Evolutionary conservation across 805 yeast species (phyloP).

Genomic region (Yamadazyma paraphyllophila): DNA sequence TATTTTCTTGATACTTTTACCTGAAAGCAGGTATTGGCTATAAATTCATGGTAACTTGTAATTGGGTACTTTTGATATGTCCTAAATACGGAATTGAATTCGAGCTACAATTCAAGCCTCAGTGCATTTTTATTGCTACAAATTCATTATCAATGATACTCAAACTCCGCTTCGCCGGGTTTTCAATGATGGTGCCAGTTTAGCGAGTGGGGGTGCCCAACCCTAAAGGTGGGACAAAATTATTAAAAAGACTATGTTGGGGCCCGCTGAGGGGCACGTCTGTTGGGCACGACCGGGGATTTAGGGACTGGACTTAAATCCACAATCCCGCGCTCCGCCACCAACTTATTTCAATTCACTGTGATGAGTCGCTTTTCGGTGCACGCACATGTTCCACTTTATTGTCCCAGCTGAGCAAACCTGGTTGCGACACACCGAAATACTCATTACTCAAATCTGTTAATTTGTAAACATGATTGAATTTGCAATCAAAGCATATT

Average conservation of each 20-base stretch:
- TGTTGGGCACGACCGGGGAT: not conserved
- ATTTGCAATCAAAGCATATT: conserved; percentile 8
- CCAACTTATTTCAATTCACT: too few species aligned
- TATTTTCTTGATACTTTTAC: too few species aligned
- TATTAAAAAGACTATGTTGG: not conserved
- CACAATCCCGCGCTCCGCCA: too few species aligned
- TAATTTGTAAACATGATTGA: conserved; percentile 4
- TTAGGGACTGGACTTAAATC: too few species aligned
- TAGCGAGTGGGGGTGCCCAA: too few species aligned
- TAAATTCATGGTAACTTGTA: not conserved
- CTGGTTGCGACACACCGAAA: not conserved
- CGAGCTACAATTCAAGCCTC: too few species aligned
- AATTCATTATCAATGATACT: too few species aligned
- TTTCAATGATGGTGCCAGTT: too few species aligned
- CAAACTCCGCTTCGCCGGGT: too few species aligned
- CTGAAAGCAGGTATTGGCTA: too few species aligned
- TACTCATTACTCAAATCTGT: conserved; percentile 1
- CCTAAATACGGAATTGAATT: not conserved
- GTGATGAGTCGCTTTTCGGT: not conserved
- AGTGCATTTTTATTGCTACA: too few species aligned
- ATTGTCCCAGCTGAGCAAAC: not conserved
- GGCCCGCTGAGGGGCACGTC: not conserved
- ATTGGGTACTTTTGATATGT: not conserved
- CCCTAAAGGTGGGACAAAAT: too few species aligned
- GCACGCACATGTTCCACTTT: not conserved